Evolutionary conservation across 805 yeast species (phyloP), one percentile per base, ranked within the genome.

Genomic region (Spathaspora hagerdaliae): DNA sequence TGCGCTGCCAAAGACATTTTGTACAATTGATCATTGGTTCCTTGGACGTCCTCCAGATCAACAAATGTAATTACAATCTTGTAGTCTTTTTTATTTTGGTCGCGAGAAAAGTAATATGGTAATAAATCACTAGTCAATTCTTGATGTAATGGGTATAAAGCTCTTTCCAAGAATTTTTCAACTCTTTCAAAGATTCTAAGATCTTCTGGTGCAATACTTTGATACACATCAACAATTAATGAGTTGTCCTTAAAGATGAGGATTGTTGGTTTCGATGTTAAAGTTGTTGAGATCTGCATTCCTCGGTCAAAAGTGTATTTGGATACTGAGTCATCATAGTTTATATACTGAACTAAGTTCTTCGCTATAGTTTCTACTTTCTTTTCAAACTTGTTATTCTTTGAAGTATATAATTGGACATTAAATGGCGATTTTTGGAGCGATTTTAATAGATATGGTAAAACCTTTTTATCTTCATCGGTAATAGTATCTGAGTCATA

Each of bases 181-280:
- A 86, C 68, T 35, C 65, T 61, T 19, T 67, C 68, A 13, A 62
- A 61, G 51, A 78, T 73, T 51, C 94, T 73, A 45, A 77, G 73
- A 52, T 85, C 87, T 41, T 79, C 79, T 6, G 88, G 77, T 0
- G 83, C 81, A 62, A 78, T 81, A 45, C 79, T 81, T 52, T 78
- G 85, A 51, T 62, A 83, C 5, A 82, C 74, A 5, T 67, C 64
- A 0, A 87, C 74, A 31, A 76, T 56, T 45, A 78, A 57, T 11
- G 80, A 67, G 43, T 77, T 75, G 44, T 84, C 84, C 52, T 78
- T 83, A 59, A 83, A 77, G 19, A 83, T 66, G 29, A 81, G 63
- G 14, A 86, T 54, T 12, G 87, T 80, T 2, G 95, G 95, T 32
- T 69, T 69, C 7, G 83, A 71, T 0, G 89, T 73, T 26, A 81